Evolutionary conservation across 495 filamentous ascomycete species (phyloP), one percentile per base, ranked within the genome.

Genomic region (Penicillium macrosclerotiorum): DNA sequence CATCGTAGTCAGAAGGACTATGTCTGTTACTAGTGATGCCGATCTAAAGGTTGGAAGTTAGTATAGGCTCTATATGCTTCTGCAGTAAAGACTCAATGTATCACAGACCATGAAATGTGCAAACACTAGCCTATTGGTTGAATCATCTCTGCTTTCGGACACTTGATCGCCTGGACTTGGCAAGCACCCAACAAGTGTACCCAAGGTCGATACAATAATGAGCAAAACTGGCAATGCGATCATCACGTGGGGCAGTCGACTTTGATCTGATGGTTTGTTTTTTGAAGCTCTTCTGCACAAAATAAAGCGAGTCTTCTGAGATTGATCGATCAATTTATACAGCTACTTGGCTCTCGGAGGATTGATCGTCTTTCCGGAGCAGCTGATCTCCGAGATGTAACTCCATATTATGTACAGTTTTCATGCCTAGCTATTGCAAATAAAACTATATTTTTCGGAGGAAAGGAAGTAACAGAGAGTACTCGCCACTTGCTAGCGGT

Each of bases 21-120:
- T 56, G 55, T 34, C 77, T 72, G 41, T 76, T 66, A 47, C 69
- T 67, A n/a, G 70, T 63, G 13, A 80, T 80, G 27, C 77, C 78
- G 35, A 82, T 75, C 76, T 78, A 38, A 40, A 42, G 23, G 25
- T 27, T 19, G 25, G 37, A 17, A 7, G 8, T 50, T 19, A 12
- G 6, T n/a, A 32, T 2, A 36, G 24, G 5, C 13, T 5, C 19
- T 25, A 14, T 3, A 13, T 8, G 4, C 5, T 9, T 29, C 25
- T 29, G 6, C 25, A 29, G 25, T 29, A 20, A 1, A 8, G 19
- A 8, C 37, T 26, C 11, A 30, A 8, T 3, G n/a, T 13, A 6
- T 13, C 20, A 22, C 67, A 42, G 55, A 80, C 78, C 75, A 82
- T 81, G 55, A 81, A 83, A 57, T 82, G 79, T 19, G 65, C 68